A percentile compares a stretch with the other conserved stretches of the same genome.
Conservation (phyloP, 139 green algal species). For the Tetradesmus obliquus region DNA sequence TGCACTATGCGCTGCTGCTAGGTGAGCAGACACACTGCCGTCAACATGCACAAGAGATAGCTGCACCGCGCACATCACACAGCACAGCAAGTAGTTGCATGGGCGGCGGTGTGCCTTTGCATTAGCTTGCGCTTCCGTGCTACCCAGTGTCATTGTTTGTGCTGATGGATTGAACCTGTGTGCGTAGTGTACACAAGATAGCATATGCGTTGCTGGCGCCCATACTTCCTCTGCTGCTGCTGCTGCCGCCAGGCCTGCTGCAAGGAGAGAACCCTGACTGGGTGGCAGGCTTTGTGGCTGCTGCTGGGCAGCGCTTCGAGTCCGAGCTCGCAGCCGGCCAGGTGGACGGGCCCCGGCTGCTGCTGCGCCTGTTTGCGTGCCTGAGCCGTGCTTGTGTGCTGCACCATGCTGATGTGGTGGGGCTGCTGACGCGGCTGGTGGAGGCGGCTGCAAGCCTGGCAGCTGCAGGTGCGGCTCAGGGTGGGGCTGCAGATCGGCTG, state of each 20-base stretch:
- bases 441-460: slow-evolving; percentile 47
- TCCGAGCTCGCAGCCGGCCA: slow-evolving; percentile 14
- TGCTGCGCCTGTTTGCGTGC: slow-evolving; percentile 76
- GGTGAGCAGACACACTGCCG: slow-evolving; percentile 56
- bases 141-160: not conserved
- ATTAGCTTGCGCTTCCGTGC: not conserved
- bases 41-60: not conserved
- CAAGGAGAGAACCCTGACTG: slow-evolving; percentile 52
- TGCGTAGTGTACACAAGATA: not conserved
- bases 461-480: slow-evolving; percentile 19
- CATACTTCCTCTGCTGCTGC: not conserved
- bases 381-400: slow-evolving; percentile 71
- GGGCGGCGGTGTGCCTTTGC: not conserved
- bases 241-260: slow-evolving; percentile 46
- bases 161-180: too few species aligned
- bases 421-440: slow-evolving; percentile 61
- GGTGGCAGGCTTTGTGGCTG: slow-evolving; percentile 15
- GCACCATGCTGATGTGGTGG: slow-evolving; percentile 57
- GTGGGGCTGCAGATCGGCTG: not conserved
- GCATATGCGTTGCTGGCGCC: not conserved
- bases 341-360: slow-evolving; percentile 62
- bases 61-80: not conserved
- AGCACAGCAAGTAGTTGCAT: not conserved
- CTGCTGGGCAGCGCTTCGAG: slow-evolving; percentile 24
- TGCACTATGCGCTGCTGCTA: slow-evolving; percentile 79